Conservation (phyloP, 177 flowering plant species). For the Vitis hybrid region DNA sequence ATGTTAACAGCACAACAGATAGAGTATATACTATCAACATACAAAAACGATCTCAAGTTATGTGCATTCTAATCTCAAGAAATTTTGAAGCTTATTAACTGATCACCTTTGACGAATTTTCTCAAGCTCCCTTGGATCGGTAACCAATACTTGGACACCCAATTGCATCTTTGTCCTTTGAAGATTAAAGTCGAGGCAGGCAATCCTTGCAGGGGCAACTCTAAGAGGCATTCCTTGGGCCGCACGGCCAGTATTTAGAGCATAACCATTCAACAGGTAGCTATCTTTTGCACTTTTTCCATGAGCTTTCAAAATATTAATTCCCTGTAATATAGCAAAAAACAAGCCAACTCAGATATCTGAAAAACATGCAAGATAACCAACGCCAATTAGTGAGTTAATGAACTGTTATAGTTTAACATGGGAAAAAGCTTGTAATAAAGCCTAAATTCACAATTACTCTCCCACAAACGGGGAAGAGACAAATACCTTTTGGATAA, state of each 20-base stretch:
- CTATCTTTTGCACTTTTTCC: constrained; percentile 97
- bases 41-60: neutral
- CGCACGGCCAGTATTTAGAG: constrained; percentile 94
- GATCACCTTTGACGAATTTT: constrained; percentile 94
- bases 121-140: constrained; percentile 96
- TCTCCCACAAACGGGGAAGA: neutral
- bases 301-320: constrained; percentile 95
- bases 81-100: neutral
- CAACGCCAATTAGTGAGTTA: neutral
- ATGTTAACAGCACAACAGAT: too few relatives aligned
- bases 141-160: constrained; percentile 93
- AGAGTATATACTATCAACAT: too few relatives aligned
- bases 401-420: neutral
- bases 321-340: constrained; percentile 51
- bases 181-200: constrained; percentile 97
- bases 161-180: constrained; percentile 96
- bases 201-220: constrained; percentile 92
- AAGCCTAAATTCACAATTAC: neutral
- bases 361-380: neutral
- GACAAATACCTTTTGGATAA: neutral
- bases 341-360: neutral
- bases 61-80: neutral
- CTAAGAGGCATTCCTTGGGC: constrained; percentile 95
- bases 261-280: constrained; percentile 93
- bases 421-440: neutral